A percentile compares a stretch with the other conserved stretches of the same genome.
These are phyloP conservation scores for Eleusine coracana DNA, from an alignment of 176 grass and related monocot genomes.

Conservation along the genomic window DNA sequence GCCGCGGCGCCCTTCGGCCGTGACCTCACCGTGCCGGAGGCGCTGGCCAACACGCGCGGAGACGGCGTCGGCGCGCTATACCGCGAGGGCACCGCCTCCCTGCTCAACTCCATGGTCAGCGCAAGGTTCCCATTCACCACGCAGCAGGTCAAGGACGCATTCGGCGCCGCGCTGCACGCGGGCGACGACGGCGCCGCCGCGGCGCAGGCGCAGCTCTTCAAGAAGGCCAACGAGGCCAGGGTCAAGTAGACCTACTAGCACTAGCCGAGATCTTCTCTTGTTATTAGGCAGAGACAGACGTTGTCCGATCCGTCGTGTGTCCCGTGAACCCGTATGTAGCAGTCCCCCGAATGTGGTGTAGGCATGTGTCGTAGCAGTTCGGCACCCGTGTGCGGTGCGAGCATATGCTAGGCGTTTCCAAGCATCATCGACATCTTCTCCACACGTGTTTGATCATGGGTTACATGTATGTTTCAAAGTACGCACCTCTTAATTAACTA, in stretches of 20 bases:
- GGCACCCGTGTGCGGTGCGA: too few species aligned
- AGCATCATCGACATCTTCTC: too few species aligned
- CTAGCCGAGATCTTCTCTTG: too few species aligned
- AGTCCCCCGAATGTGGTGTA: too few species aligned
- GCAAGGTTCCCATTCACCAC: constrained; percentile 60
- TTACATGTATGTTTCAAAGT: too few species aligned
- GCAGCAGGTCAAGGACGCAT: constrained; percentile 69
- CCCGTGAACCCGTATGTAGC: too few species aligned
- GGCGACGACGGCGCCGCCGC: constrained; percentile 50
- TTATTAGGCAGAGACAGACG: too few species aligned
- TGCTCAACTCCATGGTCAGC: constrained; percentile 85
- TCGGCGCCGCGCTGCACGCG: constrained; percentile 48
- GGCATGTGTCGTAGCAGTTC: too few species aligned
- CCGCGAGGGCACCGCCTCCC: constrained; percentile 77
- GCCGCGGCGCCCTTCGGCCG: constrained; percentile 56
- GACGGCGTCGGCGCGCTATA: constrained; percentile 76
- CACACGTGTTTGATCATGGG: too few species aligned
- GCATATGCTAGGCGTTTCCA: too few species aligned
- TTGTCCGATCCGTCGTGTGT: too few species aligned
- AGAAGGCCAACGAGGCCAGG: constrained; percentile 62
- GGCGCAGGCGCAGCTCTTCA: constrained; percentile 71
- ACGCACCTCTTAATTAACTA: too few species aligned
- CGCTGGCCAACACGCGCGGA: constrained; percentile 62
- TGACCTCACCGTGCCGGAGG: constrained; percentile 69
- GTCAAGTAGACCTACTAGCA: constrained; percentile 24